Conservation (phyloP, 495 filamentous ascomycete species). For the Pseudotulostoma volvatum region DNA sequence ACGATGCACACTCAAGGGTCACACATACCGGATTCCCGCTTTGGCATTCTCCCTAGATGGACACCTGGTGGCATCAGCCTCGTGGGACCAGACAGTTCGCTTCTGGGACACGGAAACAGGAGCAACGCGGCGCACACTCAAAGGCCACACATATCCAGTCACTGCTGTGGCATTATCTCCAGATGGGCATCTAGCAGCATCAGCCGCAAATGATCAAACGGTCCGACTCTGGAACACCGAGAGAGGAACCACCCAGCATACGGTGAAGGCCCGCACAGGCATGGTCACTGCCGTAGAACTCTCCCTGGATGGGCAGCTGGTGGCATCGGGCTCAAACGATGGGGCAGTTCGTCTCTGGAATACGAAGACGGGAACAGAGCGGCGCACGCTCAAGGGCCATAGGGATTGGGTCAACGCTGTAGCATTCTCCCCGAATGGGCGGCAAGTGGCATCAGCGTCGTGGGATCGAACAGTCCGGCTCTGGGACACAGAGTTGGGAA, state of each 20-base stretch:
- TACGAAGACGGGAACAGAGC: too few species aligned
- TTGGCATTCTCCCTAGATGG: constrained; percentile 11
- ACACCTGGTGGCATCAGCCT: too few species aligned
- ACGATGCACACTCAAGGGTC: constrained; percentile 7
- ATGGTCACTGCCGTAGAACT: constrained; percentile 4
- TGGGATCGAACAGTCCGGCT: too few species aligned
- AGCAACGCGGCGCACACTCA: constrained; percentile 1
- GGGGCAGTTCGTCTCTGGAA: constrained; percentile 5
- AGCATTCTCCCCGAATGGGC: background rate
- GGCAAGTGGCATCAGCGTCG: too few species aligned
- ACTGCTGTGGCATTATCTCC: background rate
- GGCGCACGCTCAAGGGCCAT: too few species aligned
- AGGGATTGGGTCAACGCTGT: background rate
- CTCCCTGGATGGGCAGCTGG: constrained; percentile 6
- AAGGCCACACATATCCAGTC: constrained; percentile 3
- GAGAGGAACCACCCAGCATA: background rate
- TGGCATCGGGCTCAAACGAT: constrained; percentile 5
- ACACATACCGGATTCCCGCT: background rate
- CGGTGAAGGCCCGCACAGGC: background rate
- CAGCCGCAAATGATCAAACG: background rate
- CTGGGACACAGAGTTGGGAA: too few species aligned
- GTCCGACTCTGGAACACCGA: background rate
- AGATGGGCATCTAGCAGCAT: too few species aligned
- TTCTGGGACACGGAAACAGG: constrained; percentile 10
- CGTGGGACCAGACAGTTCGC: constrained; percentile 3